phyloP scores from a whole-genome alignment of 805 yeast genomes.

The Debaryomyces tyrocola region DNA sequence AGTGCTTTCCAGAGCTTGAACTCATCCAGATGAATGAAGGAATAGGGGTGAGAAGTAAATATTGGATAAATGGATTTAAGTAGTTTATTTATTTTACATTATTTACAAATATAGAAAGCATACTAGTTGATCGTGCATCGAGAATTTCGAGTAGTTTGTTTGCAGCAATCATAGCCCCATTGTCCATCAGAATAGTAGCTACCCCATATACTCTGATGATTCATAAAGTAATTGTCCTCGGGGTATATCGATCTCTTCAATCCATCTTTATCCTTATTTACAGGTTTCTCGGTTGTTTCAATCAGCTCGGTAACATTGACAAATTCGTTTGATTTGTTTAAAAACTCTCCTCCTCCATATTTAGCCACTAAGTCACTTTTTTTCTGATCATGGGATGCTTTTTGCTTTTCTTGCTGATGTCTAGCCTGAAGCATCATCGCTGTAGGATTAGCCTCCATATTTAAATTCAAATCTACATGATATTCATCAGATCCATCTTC shows the following conservation, averaged over 20 bases:
- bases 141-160: conserved; percentile 7
- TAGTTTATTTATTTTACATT: background rate
- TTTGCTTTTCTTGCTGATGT: conserved; percentile 17
- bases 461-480: conserved; percentile 23
- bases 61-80: conserved; percentile 18
- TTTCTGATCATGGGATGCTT: conserved; percentile 5
- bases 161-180: conserved; percentile 24
- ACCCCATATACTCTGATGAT: conserved; percentile 17
- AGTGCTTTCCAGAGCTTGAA: conserved; percentile 11
- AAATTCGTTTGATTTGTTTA: background rate
- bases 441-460: conserved; percentile 40
- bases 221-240: background rate
- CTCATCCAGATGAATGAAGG: conserved; percentile 8
- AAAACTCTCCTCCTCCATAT: conserved; percentile 12
- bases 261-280: background rate
- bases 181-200: conserved; percentile 19
- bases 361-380: conserved; percentile 14
- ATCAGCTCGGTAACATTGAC: background rate
- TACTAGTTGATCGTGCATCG: background rate
- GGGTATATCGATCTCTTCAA: background rate
- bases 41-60: conserved; percentile 10
- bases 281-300: background rate
- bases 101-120: too few species aligned
- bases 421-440: conserved; percentile 28
- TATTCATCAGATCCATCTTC: conserved; percentile 4